phyloP scores from a whole-genome alignment of 805 yeast genomes.

The Pichia occidentalis region DNA sequence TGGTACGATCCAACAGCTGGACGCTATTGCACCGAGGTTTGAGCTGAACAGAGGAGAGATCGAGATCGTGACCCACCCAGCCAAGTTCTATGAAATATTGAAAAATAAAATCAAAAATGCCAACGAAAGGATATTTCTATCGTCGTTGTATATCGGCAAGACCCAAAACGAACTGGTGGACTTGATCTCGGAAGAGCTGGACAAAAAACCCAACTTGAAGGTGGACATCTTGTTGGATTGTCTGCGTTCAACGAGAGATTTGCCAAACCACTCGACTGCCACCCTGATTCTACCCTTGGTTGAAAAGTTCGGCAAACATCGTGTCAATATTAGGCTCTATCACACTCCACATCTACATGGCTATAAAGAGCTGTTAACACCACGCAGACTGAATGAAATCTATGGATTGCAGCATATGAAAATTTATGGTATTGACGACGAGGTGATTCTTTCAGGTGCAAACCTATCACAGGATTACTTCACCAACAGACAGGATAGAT shows the following conservation, averaged over 20 bases:
- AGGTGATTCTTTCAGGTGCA: constrained; percentile 84
- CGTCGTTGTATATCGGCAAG: constrained; percentile 83
- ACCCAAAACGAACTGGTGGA: constrained; percentile 68
- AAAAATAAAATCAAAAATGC: constrained; percentile 60
- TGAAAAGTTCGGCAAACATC: constrained; percentile 49
- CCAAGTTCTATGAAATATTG: constrained; percentile 60
- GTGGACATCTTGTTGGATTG: constrained; percentile 80
- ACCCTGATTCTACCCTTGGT: constrained; percentile 62
- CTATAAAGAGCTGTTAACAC: constrained; percentile 55
- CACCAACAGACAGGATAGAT: constrained; percentile 91
- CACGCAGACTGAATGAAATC: constrained; percentile 84
- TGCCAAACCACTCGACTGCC: constrained; percentile 75
- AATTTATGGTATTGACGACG: constrained; percentile 89
- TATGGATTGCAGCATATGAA: constrained; percentile 97
- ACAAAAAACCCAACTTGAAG: constrained; percentile 50
- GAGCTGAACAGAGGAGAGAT: constrained; percentile 50
- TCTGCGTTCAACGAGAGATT: constrained; percentile 87
- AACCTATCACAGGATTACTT: constrained; percentile 88
- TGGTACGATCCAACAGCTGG: constrained; percentile 41
- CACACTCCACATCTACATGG: constrained; percentile 85
- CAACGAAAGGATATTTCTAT: constrained; percentile 61
- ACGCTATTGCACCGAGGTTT: constrained; percentile 63
- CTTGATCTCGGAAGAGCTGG: constrained; percentile 55
- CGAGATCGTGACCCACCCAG: constrained; percentile 58
- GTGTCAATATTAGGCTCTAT: constrained; percentile 78